These are phyloP conservation scores for Cryptococcus wingfieldii DNA, from an alignment of 1,284 basidiomycete genomes.

Conservation along the genomic window DNA sequence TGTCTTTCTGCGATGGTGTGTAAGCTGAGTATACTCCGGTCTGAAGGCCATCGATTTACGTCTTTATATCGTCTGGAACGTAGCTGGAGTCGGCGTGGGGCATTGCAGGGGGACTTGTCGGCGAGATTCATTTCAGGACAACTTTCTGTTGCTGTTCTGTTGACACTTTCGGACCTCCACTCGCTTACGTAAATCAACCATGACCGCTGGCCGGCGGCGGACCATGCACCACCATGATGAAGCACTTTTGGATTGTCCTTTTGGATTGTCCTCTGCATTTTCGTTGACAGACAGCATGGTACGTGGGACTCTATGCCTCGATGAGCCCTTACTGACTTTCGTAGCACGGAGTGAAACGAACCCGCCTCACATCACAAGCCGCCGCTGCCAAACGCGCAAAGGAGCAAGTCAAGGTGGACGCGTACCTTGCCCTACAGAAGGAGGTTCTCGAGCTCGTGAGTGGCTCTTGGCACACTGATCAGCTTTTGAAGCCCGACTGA, in stretches of 20 bases:
- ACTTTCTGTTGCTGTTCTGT: too few species aligned
- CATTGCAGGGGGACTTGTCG: slow-evolving; percentile 52
- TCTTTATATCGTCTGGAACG: slow-evolving; percentile 62
- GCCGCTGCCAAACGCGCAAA: slow-evolving; percentile 62
- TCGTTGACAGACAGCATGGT: too few species aligned
- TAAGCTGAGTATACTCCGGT: neutral
- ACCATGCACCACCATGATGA: too few species aligned
- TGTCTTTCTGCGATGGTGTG: slow-evolving; percentile 50
- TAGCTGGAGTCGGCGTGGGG: slow-evolving; percentile 76
- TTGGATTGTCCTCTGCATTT: too few species aligned
- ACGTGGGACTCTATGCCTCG: too few species aligned
- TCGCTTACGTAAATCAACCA: too few species aligned
- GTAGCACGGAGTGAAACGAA: slow-evolving; percentile 77
- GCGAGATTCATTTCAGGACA: too few species aligned
- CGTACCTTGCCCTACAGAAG: slow-evolving; percentile 66
- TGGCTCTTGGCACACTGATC: neutral
- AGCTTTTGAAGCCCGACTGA: neutral
- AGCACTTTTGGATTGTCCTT: too few species aligned
- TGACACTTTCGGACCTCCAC: too few species aligned
- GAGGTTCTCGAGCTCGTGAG: slow-evolving; percentile 64
- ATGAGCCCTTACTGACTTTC: neutral
- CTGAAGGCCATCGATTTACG: slow-evolving; percentile 35
- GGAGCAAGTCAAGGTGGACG: slow-evolving; percentile 68
- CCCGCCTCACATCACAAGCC: slow-evolving; percentile 60
- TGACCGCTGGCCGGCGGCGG: too few species aligned